These are phyloP conservation scores for Leishmania amazonensis DNA, from an alignment of 208 protist species.

Conservation along the genomic window DNA sequence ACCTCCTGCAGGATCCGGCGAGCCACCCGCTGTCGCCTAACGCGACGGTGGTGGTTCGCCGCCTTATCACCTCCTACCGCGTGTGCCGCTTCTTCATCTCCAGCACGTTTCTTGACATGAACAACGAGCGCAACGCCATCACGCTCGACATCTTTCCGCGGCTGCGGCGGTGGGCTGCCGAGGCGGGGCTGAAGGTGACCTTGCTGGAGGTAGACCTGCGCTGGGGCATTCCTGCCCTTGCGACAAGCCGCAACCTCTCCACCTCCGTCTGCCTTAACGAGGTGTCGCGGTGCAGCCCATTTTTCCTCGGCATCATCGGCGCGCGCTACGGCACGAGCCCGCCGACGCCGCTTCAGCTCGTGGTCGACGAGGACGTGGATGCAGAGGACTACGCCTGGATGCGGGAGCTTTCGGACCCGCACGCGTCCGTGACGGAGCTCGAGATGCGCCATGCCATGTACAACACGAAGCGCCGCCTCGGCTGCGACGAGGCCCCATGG, in stretches of 20 bases:
- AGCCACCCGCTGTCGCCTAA: not conserved
- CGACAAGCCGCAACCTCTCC: conserved; percentile 71
- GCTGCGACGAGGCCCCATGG: conserved; percentile 4
- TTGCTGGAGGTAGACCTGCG: conserved; percentile 94
- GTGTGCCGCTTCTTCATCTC: conserved; percentile 95
- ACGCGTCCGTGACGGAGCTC: conserved; percentile 94
- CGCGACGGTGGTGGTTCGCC: conserved; percentile 10
- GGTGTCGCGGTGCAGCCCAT: conserved; percentile 93
- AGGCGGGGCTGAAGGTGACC: conserved; percentile 62
- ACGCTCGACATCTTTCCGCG: conserved; percentile 93
- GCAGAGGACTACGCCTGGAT: conserved; percentile 76
- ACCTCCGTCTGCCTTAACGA: conserved; percentile 93
- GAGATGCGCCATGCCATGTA: conserved; percentile 94
- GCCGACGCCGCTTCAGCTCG: conserved; percentile 66
- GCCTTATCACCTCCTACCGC: conserved; percentile 38
- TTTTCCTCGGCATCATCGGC: conserved; percentile 94
- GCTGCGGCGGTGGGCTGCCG: conserved; percentile 78
- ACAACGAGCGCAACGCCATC: conserved; percentile 95
- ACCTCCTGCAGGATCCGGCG: not conserved
- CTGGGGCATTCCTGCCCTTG: conserved; percentile 95
- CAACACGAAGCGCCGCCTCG: conserved; percentile 45
- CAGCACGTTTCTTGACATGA: conserved; percentile 97
- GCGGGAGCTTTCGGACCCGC: conserved; percentile 29
- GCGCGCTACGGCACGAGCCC: conserved; percentile 84
- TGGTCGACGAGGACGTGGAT: conserved; percentile 75